Base-by-base conservation (phyloP, 805 yeast genomes). In the Candida germanica region DNA sequence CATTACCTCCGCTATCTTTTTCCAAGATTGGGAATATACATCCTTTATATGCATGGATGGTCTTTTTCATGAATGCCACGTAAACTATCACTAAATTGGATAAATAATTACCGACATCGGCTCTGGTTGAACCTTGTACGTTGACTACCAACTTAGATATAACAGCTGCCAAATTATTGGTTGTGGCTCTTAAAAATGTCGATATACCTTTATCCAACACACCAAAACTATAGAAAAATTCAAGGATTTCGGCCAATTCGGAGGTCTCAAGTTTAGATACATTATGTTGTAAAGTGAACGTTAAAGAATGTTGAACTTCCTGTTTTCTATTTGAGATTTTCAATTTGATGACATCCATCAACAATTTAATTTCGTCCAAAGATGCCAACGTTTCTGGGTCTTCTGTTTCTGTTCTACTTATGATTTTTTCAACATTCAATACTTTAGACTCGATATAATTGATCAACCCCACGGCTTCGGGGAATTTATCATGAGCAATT, bases 401-500 rank as follows among this genome's bases (percentile, higher is more conserved):
- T 9, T 12, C 23, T 7, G 34, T 19, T 26, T 39, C 32, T 20
- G 39, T 35, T 15, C 25, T 31, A 4, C 41, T 28, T 26, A 59
- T 28, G 32, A 56, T 51, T 12, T 42, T 47, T 36, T 66, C 69
- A 8, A 61, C 56, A 15, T 43, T 48, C 5, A 41, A 34, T 14
- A 67, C 44, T 35, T 61, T 58, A 10, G 49, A 45, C 36, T 66
- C 71, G 26, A 66, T 64, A 42, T 63, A 64, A 20, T 52, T 53
- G 27, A 68, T 56, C 18, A 63, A 49, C 6, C 69, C 71, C 13
- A 72, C 74, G 3, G 76, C 67, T 28, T 61, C 65, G 33, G 53
- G 58, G 47, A 71, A 81, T 37, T 72, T 69, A 35, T 75, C 72
- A 48, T 83, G 80, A 8, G 86, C 81, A 17, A 83, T 66, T 36